phyloP scores from a whole-genome alignment of 371 early-diverging fungal species.

The Parasitella parasitica region DNA sequence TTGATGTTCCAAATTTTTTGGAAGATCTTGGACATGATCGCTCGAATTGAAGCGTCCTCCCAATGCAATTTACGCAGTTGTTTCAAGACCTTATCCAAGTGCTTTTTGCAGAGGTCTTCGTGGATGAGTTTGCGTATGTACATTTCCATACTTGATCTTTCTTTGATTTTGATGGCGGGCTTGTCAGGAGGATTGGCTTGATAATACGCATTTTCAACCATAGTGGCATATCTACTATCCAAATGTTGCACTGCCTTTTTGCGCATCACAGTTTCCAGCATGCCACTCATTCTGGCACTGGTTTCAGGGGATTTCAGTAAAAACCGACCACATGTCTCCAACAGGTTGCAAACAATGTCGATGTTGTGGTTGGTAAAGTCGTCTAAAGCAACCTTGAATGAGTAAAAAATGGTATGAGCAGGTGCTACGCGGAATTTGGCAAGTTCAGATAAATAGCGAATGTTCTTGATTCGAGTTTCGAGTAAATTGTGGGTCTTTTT shows the following conservation, averaged over 20 bases:
- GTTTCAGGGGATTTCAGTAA: slow-evolving; percentile 79
- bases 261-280: slow-evolving; percentile 86
- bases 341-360: slow-evolving; percentile 78
- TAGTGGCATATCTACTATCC: slow-evolving; percentile 79
- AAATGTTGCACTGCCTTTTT: slow-evolving; percentile 83
- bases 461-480: slow-evolving; percentile 81
- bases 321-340: slow-evolving; percentile 92
- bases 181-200: slow-evolving; percentile 86
- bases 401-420: slow-evolving; percentile 76
- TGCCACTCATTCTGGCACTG: slow-evolving; percentile 55
- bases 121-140: slow-evolving; percentile 88
- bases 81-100: slow-evolving; percentile 68
- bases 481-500: slow-evolving; percentile 70
- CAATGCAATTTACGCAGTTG: slow-evolving; percentile 88
- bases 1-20: slow-evolving; percentile 93
- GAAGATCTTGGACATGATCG: slow-evolving; percentile 59
- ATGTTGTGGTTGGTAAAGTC: slow-evolving; percentile 82
- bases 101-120: slow-evolving; percentile 68
- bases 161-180: slow-evolving; percentile 58
- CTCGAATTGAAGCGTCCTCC: slow-evolving; percentile 59
- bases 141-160: slow-evolving; percentile 74
- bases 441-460: slow-evolving; percentile 87
- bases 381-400: slow-evolving; percentile 81
- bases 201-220: slow-evolving; percentile 94
- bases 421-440: slow-evolving; percentile 90